phyloP scores from a whole-genome alignment of 768 basidiomycete genomes.

The Suillus sp. region DNA sequence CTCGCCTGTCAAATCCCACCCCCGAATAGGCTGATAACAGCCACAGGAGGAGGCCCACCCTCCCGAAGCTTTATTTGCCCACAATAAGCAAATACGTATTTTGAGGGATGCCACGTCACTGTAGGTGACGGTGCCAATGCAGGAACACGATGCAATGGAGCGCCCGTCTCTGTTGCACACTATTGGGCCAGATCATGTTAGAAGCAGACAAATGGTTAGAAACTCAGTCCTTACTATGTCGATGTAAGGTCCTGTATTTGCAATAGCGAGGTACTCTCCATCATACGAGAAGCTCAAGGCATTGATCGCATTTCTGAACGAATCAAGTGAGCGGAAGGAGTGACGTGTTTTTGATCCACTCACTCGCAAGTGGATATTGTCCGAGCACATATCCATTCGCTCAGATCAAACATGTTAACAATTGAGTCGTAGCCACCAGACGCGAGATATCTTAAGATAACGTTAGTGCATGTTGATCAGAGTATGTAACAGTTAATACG shows the following conservation, averaged over 20 bases:
- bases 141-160: constrained; percentile 75
- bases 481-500: constrained; percentile 12
- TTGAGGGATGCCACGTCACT: constrained; percentile 82
- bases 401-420: constrained; percentile 76
- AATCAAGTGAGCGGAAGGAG: constrained; percentile 2
- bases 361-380: constrained; percentile 84
- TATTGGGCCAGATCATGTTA: constrained; percentile 29
- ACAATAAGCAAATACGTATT: constrained; percentile 80
- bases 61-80: constrained; percentile 72
- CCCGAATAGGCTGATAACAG: constrained; percentile 76
- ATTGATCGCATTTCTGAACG: constrained; percentile 64
- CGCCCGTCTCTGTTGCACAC: constrained; percentile 79
- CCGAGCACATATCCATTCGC: constrained; percentile 79
- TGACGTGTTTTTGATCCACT: constrained; percentile 29
- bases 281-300: constrained; percentile 80
- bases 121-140: constrained; percentile 72
- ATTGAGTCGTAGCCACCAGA: constrained; percentile 84
- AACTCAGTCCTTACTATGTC: constrained; percentile 64
- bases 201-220: constrained; percentile 4
- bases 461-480: constrained; percentile 1
- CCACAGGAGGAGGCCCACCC: constrained; percentile 63
- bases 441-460: constrained; percentile 60
- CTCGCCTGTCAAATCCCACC: constrained; percentile 33
- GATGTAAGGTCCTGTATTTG: constrained; percentile 69
- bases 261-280: constrained; percentile 81